Evolutionary conservation across 495 filamentous ascomycete species (phyloP).

Genomic region (Penicillium lividum): DNA sequence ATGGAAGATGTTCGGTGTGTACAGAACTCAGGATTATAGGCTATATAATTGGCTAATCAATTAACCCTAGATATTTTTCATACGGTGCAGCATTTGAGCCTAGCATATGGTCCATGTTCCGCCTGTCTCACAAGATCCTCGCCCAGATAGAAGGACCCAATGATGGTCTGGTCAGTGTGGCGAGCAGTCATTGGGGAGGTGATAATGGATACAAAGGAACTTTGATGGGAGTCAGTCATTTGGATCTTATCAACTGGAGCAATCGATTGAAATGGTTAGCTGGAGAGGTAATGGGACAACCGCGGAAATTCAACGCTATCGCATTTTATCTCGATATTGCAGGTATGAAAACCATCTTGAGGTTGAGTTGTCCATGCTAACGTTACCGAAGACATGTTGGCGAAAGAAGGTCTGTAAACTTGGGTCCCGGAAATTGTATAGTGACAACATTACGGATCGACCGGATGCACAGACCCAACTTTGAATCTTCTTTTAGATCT

Average conservation of each 20-base stretch:
- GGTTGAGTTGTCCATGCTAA: background rate
- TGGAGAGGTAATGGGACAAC: slow-evolving; percentile 66
- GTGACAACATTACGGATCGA: background rate
- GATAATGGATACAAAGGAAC: slow-evolving; percentile 76
- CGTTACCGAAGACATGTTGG: slow-evolving; percentile 63
- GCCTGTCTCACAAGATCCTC: slow-evolving; percentile 70
- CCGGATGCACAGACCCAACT: background rate
- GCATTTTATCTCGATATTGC: slow-evolving; percentile 92
- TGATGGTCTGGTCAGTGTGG: slow-evolving; percentile 89
- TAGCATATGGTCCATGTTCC: slow-evolving; percentile 70
- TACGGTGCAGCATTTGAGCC: slow-evolving; percentile 79
- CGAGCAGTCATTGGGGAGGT: slow-evolving; percentile 82
- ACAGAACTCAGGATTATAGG: background rate
- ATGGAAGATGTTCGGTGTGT: slow-evolving; percentile 62
- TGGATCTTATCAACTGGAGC: slow-evolving; percentile 96
- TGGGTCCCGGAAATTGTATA: background rate
- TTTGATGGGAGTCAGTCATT: slow-evolving; percentile 80
- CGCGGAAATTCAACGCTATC: slow-evolving; percentile 87
- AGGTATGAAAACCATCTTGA: slow-evolving; percentile 42
- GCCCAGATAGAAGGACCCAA: slow-evolving; percentile 74
- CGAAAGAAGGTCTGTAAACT: slow-evolving; percentile 64
- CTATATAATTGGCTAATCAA: background rate
- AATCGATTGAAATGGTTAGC: slow-evolving; percentile 76
- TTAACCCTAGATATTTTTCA: slow-evolving; percentile 70
- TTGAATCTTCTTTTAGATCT: background rate